Evolutionary conservation across 176 grass and related monocot genomes (phyloP), one percentile per base, ranked within the genome.

Genomic region (Oryza longistaminata): DNA sequence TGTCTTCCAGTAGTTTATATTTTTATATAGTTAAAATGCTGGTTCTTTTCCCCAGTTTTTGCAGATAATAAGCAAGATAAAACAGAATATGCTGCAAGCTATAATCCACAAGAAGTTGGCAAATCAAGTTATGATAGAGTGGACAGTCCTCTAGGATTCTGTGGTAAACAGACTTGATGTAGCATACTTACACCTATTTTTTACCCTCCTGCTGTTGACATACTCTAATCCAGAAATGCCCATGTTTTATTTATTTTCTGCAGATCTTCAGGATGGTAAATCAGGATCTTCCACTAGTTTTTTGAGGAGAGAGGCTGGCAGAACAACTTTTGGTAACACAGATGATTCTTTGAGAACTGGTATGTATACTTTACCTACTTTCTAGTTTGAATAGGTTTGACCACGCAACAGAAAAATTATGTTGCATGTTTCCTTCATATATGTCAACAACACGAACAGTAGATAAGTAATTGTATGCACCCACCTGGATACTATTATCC

Each of bases 341-440:
- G 79, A 82, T 78, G 67, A 86, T 77, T 73, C 67, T 83, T 48
- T 86, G 62, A 74, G 88, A 16, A 90, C 88, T 78, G 83, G 88
- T 86, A 68, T 78, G 83, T 90, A 58, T 26, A 29, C 74, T 90
- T 65, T 67, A 73, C 68, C 35, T 26, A 79, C 35, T 31, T 50
- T 50, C 10, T 82, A 66, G 53, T 14, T 82, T 86, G 21, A 55
- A 58, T 73, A 61, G 2, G 21, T 61, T 61, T 22, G 17, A 61
- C 55, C 58, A 4, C 2, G 3, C 19, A n/a, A 7, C 2, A 22
- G 24, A 62, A 22, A 76, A 35, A 35, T 35, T 55, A 7, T 58
- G 16, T 72, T 82, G 13, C 55, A 82, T 72, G 3, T 16, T 67
- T 78, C 19, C 12, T 87, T 24, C 49, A 1, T 71, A 6, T 65